Base-by-base conservation (phyloP, 2,329 filamentous ascomycete genomes). In the Alternaria panax region DNA sequence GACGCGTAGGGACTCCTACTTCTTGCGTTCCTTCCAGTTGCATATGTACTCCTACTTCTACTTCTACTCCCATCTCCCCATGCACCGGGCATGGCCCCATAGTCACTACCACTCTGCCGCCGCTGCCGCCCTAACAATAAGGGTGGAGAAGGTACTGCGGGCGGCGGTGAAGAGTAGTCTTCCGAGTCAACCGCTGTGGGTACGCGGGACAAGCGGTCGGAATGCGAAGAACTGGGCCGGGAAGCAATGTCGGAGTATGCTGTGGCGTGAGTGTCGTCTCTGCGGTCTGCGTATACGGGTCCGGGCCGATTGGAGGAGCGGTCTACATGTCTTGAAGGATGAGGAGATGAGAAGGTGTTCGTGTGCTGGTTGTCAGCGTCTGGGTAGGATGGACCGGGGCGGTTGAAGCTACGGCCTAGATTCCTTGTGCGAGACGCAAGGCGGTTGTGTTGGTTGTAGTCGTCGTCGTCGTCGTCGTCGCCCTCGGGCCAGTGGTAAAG, bases 171-270 rank as follows among this genome's bases (percentile, higher is more conserved):
- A 24, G 30, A 22, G 24, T 48, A 48, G 8, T 34, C 30, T 25
- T 48, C 45, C 9, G 54, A 54, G 25, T 43, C 48, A 11, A 36
- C 41, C 22, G 51, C 42, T 16, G 51, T 45, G 7, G 40, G 40
- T 3, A 46, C 41, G 30, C 51, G 51, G 4, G 54, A 52, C 14
- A 46, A 12, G 46, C 32, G 24, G 32, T 46, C 41, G 1, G 56
- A 50, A 7, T 40, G 30, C 1, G 51, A 43, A 36, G 14, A 25
- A 32, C 58, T 59, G 47, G 27, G 51, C 12, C 51, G 51, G n/a
- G 56, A 62, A 11, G 40, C 53, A 30, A 43, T 34, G 3, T 62
- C 59, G 3, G 59, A 62, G 22, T 40, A 34, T 2, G 51, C 16
- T 8, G 9, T 28, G 9, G 42, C 36, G 30, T 47, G 22, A 11